Base-by-base conservation (phyloP, 2,329 filamentous ascomycete genomes). In the Arthrobotrys pseudoclavata region DNA sequence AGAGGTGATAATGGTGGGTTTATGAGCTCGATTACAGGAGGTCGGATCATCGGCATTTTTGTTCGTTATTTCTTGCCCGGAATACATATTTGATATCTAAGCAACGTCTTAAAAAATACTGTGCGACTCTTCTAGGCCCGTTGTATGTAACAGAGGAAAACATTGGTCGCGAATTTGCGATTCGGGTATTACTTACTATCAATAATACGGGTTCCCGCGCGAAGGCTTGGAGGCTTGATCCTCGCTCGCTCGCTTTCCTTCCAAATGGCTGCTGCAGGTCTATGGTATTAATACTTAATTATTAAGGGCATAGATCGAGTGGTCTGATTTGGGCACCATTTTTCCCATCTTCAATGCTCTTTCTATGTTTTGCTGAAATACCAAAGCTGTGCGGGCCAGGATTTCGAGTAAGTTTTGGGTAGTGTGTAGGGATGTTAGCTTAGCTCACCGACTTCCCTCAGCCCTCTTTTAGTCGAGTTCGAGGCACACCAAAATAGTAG, bases 281-380 rank as follows among this genome's bases (percentile, higher is more conserved):
- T 20, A 34, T 34, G n/a, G n/a, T n/a, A n/a, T n/a, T n/a, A n/a
- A n/a, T n/a, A n/a, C n/a, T n/a, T n/a, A n/a, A n/a, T n/a, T 34
- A 9, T 34, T 6, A 34, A 34, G 31, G 31, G 31, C 31, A 34
- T 34, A 34, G 55, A 34, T 67, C 29, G n/a, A 45, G 74, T 77
- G 74, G 74, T 68, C 67, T 77, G 74, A 77, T 77, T 40, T 63
- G 34, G 37, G 15, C 31, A 69, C 71, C 45, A 64, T 66, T 69
- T 62, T 20, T 55, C 24, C 18, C 31, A 53, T 55, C 40, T 12
- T 40, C 12, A 9, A 40, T 50, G 22, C 15, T 37, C 12, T 26
- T 52, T 20, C 10, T 34, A 9, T 9, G 31, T 5, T 2, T 4
- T 34, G 31, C 31, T 34, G 31, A 34, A 29, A 7, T 34, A 34